These are phyloP conservation scores for Linum lewisii DNA, from an alignment of 345 rosid genomes.

Conservation along the genomic window DNA sequence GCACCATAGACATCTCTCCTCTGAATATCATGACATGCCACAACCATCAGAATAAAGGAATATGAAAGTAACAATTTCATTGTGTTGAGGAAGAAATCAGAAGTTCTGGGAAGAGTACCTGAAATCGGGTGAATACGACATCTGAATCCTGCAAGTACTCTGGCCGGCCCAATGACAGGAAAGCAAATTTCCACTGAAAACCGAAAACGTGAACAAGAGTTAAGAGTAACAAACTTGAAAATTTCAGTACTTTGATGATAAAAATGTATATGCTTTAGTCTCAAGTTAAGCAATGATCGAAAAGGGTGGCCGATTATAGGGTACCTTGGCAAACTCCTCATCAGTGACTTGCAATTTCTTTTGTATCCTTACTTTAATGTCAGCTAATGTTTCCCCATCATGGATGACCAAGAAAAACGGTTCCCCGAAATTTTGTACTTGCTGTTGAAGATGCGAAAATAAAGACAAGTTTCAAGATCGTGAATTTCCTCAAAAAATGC, in stretches of 20 bases:
- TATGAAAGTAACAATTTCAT: not conserved
- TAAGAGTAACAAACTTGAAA: not conserved
- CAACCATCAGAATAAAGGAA: not conserved
- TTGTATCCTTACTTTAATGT: conserved; percentile 74
- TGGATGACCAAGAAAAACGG: conserved; percentile 92
- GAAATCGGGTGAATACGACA: not conserved
- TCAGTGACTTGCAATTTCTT: conserved; percentile 86
- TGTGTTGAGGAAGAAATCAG: not conserved
- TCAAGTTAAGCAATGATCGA: not conserved
- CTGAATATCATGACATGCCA: conserved; percentile 19
- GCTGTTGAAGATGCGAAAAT: conserved; percentile 22
- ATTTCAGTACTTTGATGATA: not conserved
- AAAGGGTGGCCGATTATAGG: not conserved
- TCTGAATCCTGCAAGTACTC: conserved; percentile 7
- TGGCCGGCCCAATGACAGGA: conserved; percentile 7
- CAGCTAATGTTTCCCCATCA: conserved; percentile 81
- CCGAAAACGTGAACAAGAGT: not conserved
- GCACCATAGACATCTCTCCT: conserved; percentile 88
- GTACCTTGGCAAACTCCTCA: conserved; percentile 94
- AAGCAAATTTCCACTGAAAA: conserved; percentile 9
- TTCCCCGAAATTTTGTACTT: conserved; percentile 90
- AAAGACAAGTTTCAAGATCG: not conserved
- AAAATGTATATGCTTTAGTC: not conserved
- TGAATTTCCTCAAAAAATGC: not conserved
- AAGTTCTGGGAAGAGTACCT: not conserved